These are phyloP conservation scores for Leptographium flavum DNA, from an alignment of 2,329 filamentous ascomycete genomes.

Conservation along the genomic window DNA sequence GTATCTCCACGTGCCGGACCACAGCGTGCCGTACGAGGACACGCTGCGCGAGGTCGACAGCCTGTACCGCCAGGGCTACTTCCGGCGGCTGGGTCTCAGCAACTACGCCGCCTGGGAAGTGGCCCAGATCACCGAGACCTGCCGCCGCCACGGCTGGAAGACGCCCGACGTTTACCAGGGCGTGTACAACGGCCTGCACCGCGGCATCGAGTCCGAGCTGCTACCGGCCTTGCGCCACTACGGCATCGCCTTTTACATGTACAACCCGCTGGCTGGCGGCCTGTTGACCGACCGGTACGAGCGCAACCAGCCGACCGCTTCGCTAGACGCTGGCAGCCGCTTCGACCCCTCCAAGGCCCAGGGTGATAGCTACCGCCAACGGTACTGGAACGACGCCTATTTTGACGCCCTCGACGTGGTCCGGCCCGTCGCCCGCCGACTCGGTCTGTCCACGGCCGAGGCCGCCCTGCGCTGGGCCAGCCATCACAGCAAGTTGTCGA, in stretches of 20 bases:
- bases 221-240: constrained; percentile 29
- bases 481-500: constrained; percentile 20
- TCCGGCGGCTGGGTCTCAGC: constrained; percentile 27
- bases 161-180: constrained; percentile 29
- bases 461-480: constrained; percentile 25
- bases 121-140: constrained; percentile 25
- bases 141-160: constrained; percentile 23
- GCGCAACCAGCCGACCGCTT: not conserved
- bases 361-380: constrained; percentile 7
- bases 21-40: constrained; percentile 39
- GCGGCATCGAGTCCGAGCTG: constrained; percentile 24
- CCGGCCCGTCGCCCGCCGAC: constrained; percentile 2
- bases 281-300: constrained; percentile 20
- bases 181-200: constrained; percentile 25
- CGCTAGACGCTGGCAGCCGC: constrained; percentile 7
- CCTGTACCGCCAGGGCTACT: constrained; percentile 36
- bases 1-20: constrained; percentile 37
- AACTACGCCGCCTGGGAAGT: constrained; percentile 29
- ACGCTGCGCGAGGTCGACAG: constrained; percentile 31
- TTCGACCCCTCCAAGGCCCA: constrained; percentile 30
- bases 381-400: constrained; percentile 23
- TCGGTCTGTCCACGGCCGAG: constrained; percentile 9
- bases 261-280: constrained; percentile 12
- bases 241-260: constrained; percentile 18
- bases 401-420: constrained; percentile 15